Base-by-base conservation (phyloP, 2,329 filamentous ascomycete species). In the Cladophialophora immunda region DNA sequence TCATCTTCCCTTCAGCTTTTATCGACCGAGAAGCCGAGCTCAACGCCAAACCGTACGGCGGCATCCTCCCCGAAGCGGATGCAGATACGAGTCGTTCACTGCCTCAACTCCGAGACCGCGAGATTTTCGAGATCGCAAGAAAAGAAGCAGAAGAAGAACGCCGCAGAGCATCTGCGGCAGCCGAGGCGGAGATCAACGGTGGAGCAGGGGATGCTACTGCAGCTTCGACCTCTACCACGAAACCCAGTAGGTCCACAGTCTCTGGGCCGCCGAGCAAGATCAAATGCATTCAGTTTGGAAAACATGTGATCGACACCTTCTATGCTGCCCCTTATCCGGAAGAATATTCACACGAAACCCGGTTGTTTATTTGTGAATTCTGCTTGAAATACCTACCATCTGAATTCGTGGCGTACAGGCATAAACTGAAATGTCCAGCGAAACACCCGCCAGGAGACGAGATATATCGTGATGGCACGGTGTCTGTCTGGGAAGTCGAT, bases 361-460 rank as follows among this genome's bases (percentile, higher is more conserved):
- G 97, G 41, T 86, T 99, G n/a, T 98, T 97, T 80, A 98, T 99
- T 70, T 99, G 95, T 84, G 96, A 99, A 78, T 99, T 98, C 79
- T 99, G 95, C 77, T 84, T 99, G 67, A 99, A 98, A 80, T 99
- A 99, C 81, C 97, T 99, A 93, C 97, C 96, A 79, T 98, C 95
- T 19, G 94, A 97, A 77, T 98, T 97, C 75, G 95, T 99, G 30
- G 94, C 95, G 15, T 98, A 94, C 93, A 88, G 95, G 61, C 95
- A 99, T 80, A 98, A 98, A 81, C 87, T 93, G 73, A 99, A 99
- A 82, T 99, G 95, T 74, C 92, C 93, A 5, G 93, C 93, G 38
- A 98, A 98, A 78, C 94, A 98, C 75, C 96, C 95, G 3, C 96
- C 96, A 0, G 95, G 95, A 27, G 95, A 99, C 75, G 95, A 99